Percentiles rank a stretch among this genome's conserved stretches.
Evolutionary conservation across 2,329 filamentous ascomycete species (phyloP).

Genomic region (Fusarium denticulatum): DNA sequence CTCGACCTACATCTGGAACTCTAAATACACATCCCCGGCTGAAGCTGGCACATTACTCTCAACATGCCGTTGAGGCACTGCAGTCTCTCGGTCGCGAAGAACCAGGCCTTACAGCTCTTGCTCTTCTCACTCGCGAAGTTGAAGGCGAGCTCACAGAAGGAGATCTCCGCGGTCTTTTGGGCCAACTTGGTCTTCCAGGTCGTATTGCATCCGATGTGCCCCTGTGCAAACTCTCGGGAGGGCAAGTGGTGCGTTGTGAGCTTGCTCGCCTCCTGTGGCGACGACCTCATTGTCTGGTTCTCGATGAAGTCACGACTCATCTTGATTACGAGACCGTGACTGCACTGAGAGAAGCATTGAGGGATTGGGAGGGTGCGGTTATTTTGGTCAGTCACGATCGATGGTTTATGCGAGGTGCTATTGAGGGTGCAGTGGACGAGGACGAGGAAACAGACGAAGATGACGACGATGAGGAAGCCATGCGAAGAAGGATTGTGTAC

Average conservation of each 20-base stretch:
- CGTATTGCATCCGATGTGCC: constrained; percentile 78
- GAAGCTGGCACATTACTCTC: constrained; percentile 80
- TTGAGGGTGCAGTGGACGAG: constrained; percentile 56
- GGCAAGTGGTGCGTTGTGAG: constrained; percentile 75
- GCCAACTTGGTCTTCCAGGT: constrained; percentile 75
- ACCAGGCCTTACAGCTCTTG: constrained; percentile 70
- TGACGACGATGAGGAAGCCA: constrained; percentile 53
- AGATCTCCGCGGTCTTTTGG: constrained; percentile 72
- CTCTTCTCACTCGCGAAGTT: constrained; percentile 67
- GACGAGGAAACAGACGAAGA: constrained; percentile 51
- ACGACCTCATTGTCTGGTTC: constrained; percentile 75
- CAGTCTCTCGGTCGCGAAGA: constrained; percentile 62
- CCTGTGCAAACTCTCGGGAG: constrained; percentile 77
- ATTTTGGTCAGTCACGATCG: constrained; percentile 84
- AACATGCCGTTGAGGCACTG: constrained; percentile 78
- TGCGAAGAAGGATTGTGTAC: constrained; percentile 66
- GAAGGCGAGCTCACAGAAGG: constrained; percentile 69
- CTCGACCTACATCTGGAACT: constrained; percentile 68
- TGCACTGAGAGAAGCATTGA: constrained; percentile 73
- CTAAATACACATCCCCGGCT: constrained; percentile 74
- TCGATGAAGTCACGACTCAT: constrained; percentile 88
- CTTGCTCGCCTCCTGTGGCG: constrained; percentile 75
- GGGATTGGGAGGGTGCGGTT: constrained; percentile 76
- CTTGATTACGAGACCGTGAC: constrained; percentile 84
- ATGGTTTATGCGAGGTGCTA: constrained; percentile 79